Base-by-base conservation (phyloP, 1,284 basidiomycete genomes). In the Agaricales sp. region DNA sequence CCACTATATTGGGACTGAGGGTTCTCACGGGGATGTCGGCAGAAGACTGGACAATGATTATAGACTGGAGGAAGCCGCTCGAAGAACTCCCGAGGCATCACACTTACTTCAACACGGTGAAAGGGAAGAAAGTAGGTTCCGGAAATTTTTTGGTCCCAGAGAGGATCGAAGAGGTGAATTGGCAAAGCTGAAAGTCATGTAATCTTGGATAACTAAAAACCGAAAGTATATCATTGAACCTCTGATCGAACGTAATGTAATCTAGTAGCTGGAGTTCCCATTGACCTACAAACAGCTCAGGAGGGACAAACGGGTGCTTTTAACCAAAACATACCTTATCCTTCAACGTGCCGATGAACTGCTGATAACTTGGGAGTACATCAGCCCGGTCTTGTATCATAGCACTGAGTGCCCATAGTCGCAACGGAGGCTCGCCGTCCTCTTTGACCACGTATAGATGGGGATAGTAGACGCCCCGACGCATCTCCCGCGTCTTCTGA, bases 401-500 rank as follows among this genome's bases (percentile, higher is more conserved):
- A 63, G 84, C 78, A 61, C 90, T 93, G 55, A 99, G 75, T 0
- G 95, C 96, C 94, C 94, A 98, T 56, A 92, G 77, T 52, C 94
- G 75, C 61, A 99, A 71, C 45, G 92, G 84, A 2, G 92, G 90
- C 67, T 99, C 96, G 50, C 93, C 95, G 59, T 99, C 96, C 64
- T 96, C 93, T 70, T 99, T 99, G 59, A 98, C 94, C 41, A 99
- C 73, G 63, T 98, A 99, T n/a, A 99, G 70, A 62, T 96, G 91
- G 13, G 92, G 91, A 61, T 87, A 84, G 67, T 98, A 99, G 2
- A 87, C 83, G 6, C 95, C 94, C 38, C 92, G 76, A 48, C 87
- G 82, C 73, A 86, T 78, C 67, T 96, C 92, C 16, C 93, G 76
- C 25, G 89, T 90, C 71, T 97, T 96, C 66, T 90, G 87, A 48